Evolutionary conservation across 2,329 filamentous ascomycete genomes (phyloP).

Genomic region (Dactylellina drechsleri): DNA sequence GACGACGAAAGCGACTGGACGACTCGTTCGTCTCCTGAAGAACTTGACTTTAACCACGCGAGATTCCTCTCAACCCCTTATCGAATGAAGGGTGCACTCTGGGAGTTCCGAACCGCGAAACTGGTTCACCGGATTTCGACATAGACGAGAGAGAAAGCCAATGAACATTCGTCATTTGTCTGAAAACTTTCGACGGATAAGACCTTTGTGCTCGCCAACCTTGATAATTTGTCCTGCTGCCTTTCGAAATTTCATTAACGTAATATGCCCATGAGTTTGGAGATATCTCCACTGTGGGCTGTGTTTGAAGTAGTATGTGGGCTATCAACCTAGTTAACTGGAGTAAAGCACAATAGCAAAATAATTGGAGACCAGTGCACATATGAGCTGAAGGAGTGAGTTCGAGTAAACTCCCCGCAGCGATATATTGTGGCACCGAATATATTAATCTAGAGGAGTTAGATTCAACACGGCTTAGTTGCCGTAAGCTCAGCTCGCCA

Average conservation of each 20-base stretch:
- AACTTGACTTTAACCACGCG: conserved; percentile 23
- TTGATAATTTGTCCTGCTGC: no score
- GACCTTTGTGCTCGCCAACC: no score
- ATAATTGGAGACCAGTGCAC: conserved; percentile 20
- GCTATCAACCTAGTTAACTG: background rate
- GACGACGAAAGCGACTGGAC: conserved; percentile 20
- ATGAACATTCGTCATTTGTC: background rate
- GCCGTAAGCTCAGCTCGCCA: no score
- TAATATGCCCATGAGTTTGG: no score
- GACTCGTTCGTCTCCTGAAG: conserved; percentile 25
- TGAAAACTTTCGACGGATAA: no score
- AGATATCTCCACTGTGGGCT: conserved; percentile 9
- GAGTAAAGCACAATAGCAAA: background rate
- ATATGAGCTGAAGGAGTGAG: no score
- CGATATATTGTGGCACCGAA: no score
- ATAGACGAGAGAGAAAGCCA: background rate
- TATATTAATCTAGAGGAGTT: no score
- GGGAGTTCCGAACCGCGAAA: conserved; percentile 42
- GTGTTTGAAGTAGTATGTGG: conserved; percentile 11
- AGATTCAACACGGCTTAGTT: no score
- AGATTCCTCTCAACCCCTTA: conserved; percentile 33
- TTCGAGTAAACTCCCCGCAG: no score
- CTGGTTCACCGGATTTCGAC: conserved; percentile 7
- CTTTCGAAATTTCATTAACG: no score
- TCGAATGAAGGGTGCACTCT: background rate